Base-by-base conservation (phyloP, 2,329 filamentous ascomycete genomes). In the Pseudogymnoascus pannorum region DNA sequence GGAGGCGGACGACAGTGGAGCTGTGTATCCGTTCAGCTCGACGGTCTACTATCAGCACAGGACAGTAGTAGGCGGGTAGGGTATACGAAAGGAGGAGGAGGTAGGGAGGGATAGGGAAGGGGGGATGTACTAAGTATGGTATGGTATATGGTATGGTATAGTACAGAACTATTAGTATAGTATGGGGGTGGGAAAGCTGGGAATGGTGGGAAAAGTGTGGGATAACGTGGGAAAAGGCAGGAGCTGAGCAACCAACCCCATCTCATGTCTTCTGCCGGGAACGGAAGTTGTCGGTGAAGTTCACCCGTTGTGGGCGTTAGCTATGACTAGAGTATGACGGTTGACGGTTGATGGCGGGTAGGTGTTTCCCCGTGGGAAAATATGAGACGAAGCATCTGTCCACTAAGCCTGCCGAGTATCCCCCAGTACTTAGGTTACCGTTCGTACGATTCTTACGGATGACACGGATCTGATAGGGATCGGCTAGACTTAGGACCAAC, bases 341-440 rank as follows among this genome's bases (percentile, higher is more conserved):
- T n/a, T n/a, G n/a, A n/a, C n/a, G n/a, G n/a, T n/a, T n/a, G n/a
- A n/a, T n/a, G n/a, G n/a, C n/a, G 42, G 42, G 42, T 48, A 26
- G n/a, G n/a, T n/a, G 42, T 48, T 12, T 26, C 42, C 42, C 42
- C 42, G 5, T 48, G 42, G 40, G 40, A n/a, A 48, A 14, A 44
- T 22, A 44, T 9, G 9, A 9, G 22, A 16, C 42, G 11, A 48
- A 24, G 42, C 42, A 48, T 48, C 42, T 48, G 20, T 11, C 42
- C 42, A 48, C 42, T 48, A 48, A 48, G 42, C 42, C 42, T 48
- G 42, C 42, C 42, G 42, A 48, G 42, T 26, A 48, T 48, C 20
- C 35, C 20, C 11, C n/a, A 24, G 20, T 48, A 48, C 42, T n/a
- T n/a, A n/a, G n/a, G n/a, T n/a, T n/a, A n/a, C n/a, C n/a, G n/a